Conservation (phyloP, 768 basidiomycete genomes). For the Auriscalpium vulgare region DNA sequence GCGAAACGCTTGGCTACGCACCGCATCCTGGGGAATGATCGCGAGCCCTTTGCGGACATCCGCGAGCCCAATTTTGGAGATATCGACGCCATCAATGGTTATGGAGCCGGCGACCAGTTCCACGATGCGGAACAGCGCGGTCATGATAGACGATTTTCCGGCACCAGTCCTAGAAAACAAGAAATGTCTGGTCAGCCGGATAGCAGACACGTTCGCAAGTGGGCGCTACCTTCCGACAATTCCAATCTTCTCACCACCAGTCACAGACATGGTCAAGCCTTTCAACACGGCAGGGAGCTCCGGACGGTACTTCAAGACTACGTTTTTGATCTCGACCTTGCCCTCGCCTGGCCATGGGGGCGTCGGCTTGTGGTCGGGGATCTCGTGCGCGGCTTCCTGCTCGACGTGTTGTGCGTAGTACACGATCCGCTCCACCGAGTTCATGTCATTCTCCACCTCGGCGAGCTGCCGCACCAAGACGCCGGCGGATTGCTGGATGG, state of each 20-base stretch:
- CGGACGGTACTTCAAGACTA: slow-evolving; percentile 77
- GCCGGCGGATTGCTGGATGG: slow-evolving; percentile 60
- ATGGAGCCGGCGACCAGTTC: slow-evolving; percentile 74
- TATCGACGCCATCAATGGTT: slow-evolving; percentile 74
- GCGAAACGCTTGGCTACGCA: slow-evolving; percentile 27
- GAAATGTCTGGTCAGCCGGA: too few relatives aligned
- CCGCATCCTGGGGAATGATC: slow-evolving; percentile 81
- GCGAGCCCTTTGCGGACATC: slow-evolving; percentile 62
- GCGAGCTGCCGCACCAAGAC: slow-evolving; percentile 73
- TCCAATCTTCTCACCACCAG: slow-evolving; percentile 83
- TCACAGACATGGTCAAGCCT: slow-evolving; percentile 63
- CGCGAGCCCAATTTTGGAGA: slow-evolving; percentile 69
- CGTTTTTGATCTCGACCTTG: slow-evolving; percentile 61
- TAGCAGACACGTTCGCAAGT: slow-evolving; percentile 3
- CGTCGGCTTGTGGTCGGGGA: slow-evolving; percentile 51
- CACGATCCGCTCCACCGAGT: slow-evolving; percentile 75
- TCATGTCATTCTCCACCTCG: slow-evolving; percentile 93
- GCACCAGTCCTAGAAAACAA: slow-evolving; percentile 52
- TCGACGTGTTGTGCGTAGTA: slow-evolving; percentile 77
- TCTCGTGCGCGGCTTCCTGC: slow-evolving; percentile 69
- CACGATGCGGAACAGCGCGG: slow-evolving; percentile 77
- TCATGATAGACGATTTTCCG: slow-evolving; percentile 87
- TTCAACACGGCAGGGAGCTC: slow-evolving; percentile 84
- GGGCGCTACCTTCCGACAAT: slow-evolving; percentile 58
- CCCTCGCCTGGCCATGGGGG: slow-evolving; percentile 71